Conservation (phyloP, 345 rosid genomes). For the Murraya koenigii region DNA sequence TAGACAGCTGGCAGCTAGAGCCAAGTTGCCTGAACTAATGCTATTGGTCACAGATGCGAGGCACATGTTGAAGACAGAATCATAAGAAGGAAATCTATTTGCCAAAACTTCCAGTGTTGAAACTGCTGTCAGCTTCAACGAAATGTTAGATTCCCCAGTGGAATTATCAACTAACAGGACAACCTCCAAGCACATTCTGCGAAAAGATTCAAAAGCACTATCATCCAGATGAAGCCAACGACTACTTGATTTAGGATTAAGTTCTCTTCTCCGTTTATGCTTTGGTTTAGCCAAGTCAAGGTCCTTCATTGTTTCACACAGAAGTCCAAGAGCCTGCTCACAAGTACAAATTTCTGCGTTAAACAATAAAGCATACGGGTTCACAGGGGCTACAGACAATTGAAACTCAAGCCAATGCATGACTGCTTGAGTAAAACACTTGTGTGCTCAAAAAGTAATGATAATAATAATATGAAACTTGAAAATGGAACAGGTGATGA, state of each 20-base stretch:
- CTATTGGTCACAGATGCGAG: slow-evolving; percentile 61
- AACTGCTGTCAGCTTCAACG: slow-evolving; percentile 65
- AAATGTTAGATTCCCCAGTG: slow-evolving; percentile 43
- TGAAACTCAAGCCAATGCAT: not conserved
- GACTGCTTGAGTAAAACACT: not conserved
- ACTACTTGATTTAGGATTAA: slow-evolving; percentile 25
- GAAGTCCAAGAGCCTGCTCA: slow-evolving; percentile 74
- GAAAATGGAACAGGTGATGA: not conserved
- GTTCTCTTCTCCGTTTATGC: slow-evolving; percentile 40
- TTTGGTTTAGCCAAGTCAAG: slow-evolving; percentile 40
- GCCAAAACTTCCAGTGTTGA: slow-evolving; percentile 79
- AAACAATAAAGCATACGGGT: not conserved
- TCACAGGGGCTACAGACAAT: not conserved
- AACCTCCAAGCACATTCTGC: slow-evolving; percentile 61
- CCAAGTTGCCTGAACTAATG: slow-evolving; percentile 54
- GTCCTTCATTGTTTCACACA: slow-evolving; percentile 62
- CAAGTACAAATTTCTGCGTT: not conserved
- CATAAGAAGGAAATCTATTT: slow-evolving; percentile 55
- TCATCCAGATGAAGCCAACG: slow-evolving; percentile 61
- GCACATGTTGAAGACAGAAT: slow-evolving; percentile 65
- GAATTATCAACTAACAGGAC: slow-evolving; percentile 56
- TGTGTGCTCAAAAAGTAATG: not conserved
- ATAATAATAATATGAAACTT: not conserved
- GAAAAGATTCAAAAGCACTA: slow-evolving; percentile 48
- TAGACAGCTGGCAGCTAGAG: slow-evolving; percentile 74